Evolutionary conservation across 2,329 filamentous ascomycete species (phyloP).

Genomic region (Orbilia ellipsospora): DNA sequence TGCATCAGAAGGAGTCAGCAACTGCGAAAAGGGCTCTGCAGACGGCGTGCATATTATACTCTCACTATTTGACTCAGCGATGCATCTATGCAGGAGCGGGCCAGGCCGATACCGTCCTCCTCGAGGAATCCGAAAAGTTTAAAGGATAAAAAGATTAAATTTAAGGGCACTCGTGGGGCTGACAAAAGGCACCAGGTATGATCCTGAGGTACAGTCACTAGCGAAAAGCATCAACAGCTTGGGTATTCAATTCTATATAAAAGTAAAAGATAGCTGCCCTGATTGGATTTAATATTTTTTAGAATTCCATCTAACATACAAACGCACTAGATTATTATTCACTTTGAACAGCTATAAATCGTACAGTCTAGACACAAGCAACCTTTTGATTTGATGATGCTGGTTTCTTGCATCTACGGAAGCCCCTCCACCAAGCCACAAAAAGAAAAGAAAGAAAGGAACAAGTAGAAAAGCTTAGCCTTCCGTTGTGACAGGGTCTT

Average conservation of each 20-base stretch:
- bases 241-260: too few relatives aligned
- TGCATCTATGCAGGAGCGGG: constrained; percentile 27
- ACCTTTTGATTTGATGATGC: too few relatives aligned
- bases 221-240: too few relatives aligned
- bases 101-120: constrained; percentile 3
- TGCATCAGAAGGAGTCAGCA: constrained; percentile 48
- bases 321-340: too few relatives aligned
- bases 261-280: too few relatives aligned
- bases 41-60: constrained; percentile 3
- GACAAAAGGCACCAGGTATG: constrained; percentile 8
- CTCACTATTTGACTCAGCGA: constrained; percentile 35
- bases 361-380: too few relatives aligned
- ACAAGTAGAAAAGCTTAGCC: constrained; percentile 13
- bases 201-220: constrained; percentile 11
- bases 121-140: neutral
- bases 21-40: constrained; percentile 11
- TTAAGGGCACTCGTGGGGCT: neutral
- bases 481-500: neutral
- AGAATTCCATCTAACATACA: too few relatives aligned
- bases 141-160: neutral
- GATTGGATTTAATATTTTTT: too few relatives aligned
- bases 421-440: too few relatives aligned
- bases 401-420: too few relatives aligned
- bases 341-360: too few relatives aligned
- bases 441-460: constrained; percentile 4